A percentile compares a stretch with the other conserved stretches of the same genome.
These are phyloP conservation scores for Boletus huronensis DNA, from an alignment of 768 basidiomycete species.

Conservation along the genomic window DNA sequence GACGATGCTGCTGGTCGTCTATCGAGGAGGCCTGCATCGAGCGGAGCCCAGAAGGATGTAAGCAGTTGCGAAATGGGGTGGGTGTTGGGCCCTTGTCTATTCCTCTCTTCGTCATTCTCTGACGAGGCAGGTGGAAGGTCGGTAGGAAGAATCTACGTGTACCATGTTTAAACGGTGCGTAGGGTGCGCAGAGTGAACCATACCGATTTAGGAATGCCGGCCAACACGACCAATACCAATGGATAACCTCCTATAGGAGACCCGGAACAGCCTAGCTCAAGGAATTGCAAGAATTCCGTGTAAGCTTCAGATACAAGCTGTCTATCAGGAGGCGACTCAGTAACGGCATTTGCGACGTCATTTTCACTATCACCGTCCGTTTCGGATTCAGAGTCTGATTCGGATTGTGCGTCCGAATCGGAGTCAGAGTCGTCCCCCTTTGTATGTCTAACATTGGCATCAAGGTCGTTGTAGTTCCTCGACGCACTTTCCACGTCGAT, in stretches of 20 bases:
- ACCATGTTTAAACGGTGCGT: neutral
- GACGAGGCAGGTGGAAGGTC: slow-evolving; percentile 10
- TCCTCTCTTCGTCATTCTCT: neutral
- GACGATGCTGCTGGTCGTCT: slow-evolving; percentile 35
- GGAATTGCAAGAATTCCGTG: slow-evolving; percentile 72
- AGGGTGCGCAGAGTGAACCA: slow-evolving; percentile 19
- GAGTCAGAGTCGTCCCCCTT: slow-evolving; percentile 34
- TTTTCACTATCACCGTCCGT: slow-evolving; percentile 34
- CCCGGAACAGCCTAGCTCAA: slow-evolving; percentile 75
- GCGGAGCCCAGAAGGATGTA: slow-evolving; percentile 77
- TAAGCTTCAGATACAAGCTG: slow-evolving; percentile 46
- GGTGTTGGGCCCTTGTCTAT: neutral
- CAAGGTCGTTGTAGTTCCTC: slow-evolving; percentile 29
- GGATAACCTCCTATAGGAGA: slow-evolving; percentile 81
- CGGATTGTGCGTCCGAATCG: slow-evolving; percentile 30
- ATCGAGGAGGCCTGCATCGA: slow-evolving; percentile 42
- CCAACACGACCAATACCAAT: slow-evolving; percentile 71
- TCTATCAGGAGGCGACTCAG: neutral
- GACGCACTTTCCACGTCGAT: slow-evolving; percentile 18
- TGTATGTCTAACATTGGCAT: slow-evolving; percentile 8
- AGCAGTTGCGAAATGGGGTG: slow-evolving; percentile 53
- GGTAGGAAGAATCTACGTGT: slow-evolving; percentile 19
- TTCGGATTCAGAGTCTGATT: slow-evolving; percentile 9
- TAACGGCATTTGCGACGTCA: slow-evolving; percentile 29
- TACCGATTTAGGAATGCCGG: slow-evolving; percentile 73